Percentiles rank a stretch among this genome's conserved stretches.
phyloP scores from a whole-genome alignment of 352 stramenopile genomes.

The Globisporangium heterothallicum region DNA sequence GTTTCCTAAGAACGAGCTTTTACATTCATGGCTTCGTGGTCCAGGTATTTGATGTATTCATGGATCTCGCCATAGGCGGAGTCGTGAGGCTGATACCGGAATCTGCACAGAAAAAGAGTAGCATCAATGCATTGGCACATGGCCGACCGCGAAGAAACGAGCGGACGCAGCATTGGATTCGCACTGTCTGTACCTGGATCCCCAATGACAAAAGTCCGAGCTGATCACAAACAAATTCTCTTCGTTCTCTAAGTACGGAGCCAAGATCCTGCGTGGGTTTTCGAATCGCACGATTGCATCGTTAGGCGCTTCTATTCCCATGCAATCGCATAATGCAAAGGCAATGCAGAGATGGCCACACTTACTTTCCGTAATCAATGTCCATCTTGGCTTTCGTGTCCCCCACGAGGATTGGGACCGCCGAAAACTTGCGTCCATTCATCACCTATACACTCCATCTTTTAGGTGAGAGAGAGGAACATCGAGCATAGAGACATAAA shows the following conservation, averaged over 20 bases:
- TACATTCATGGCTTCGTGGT: conserved; percentile 85
- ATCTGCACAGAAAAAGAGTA: conserved; percentile 28
- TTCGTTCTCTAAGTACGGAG: conserved; percentile 87
- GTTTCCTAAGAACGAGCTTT: too few relatives aligned
- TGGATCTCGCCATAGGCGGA: conserved; percentile 87
- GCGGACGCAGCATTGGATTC: too few relatives aligned
- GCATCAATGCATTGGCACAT: background rate
- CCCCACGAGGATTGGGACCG: conserved; percentile 95
- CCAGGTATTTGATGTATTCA: conserved; percentile 94
- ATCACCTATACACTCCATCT: too few relatives aligned
- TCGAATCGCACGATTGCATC: too few relatives aligned
- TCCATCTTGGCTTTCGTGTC: conserved; percentile 85
- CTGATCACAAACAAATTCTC: conserved; percentile 95
- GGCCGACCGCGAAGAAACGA: too few relatives aligned
- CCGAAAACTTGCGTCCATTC: conserved; percentile 72
- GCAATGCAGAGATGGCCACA: background rate
- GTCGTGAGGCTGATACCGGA: conserved; percentile 88
- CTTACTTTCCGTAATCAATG: conserved; percentile 79
- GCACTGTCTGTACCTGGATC: conserved; percentile 69
- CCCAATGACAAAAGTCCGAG: conserved; percentile 98
- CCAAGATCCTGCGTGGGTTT: conserved; percentile 87
- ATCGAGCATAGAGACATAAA: background rate
- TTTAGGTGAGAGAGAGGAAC: too few relatives aligned
- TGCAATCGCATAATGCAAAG: background rate
- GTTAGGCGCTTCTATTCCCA: too few relatives aligned